Evolutionary conservation across 2,329 filamentous ascomycete species (phyloP).

Genomic region (Aspergillus transmontanensis): DNA sequence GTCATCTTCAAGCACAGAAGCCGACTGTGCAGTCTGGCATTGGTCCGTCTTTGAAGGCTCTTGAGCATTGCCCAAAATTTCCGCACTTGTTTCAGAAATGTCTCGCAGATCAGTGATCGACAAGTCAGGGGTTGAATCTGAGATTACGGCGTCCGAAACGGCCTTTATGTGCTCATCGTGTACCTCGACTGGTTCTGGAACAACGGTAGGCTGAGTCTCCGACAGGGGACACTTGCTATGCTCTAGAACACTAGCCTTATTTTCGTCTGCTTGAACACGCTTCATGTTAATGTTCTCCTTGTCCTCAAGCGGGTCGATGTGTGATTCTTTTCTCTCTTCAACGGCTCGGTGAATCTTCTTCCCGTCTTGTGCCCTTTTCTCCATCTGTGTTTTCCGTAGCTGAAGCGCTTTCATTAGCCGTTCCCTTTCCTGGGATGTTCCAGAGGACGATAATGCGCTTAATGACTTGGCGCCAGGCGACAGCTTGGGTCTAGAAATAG

Average conservation of each 20-base stretch:
- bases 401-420: slow-evolving; percentile 93
- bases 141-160: slow-evolving; percentile 4
- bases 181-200: slow-evolving; percentile 6
- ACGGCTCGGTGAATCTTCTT: slow-evolving; percentile 28
- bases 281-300: slow-evolving; percentile 29
- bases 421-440: slow-evolving; percentile 86
- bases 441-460: slow-evolving; percentile 50
- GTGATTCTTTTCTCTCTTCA: slow-evolving; percentile 18
- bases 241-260: slow-evolving; percentile 12
- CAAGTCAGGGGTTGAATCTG: slow-evolving; percentile 21
- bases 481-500: slow-evolving; percentile 35
- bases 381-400: slow-evolving; percentile 78
- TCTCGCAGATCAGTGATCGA: slow-evolving; percentile 19
- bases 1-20: slow-evolving; percentile 29
- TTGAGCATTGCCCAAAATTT: slow-evolving; percentile 14
- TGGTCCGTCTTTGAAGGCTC: slow-evolving; percentile 18
- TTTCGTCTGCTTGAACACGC: slow-evolving; percentile 13
- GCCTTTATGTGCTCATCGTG: slow-evolving; percentile 6
- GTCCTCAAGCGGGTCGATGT: slow-evolving; percentile 19
- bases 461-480: slow-evolving; percentile 45
- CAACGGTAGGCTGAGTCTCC: slow-evolving; percentile 12
- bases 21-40: slow-evolving; percentile 20
- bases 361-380: slow-evolving; percentile 35
- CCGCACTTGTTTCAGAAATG: slow-evolving; percentile 20
- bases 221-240: slow-evolving; percentile 18